phyloP scores from a whole-genome alignment of 768 basidiomycete genomes.

The Obba rivulosa region DNA sequence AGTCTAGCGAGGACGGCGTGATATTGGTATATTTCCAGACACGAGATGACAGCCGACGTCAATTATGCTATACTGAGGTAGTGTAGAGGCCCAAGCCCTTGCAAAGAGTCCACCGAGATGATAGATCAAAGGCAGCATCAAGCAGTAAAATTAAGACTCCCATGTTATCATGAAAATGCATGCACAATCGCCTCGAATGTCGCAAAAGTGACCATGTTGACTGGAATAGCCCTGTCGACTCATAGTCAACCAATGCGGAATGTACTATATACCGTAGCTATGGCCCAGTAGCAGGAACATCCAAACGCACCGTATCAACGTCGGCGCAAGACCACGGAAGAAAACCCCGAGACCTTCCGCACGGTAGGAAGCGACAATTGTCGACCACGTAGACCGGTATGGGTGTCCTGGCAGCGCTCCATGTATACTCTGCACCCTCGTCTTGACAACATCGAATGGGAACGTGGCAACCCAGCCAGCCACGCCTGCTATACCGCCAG shows the following conservation, averaged over 20 bases:
- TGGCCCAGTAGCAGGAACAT: not conserved
- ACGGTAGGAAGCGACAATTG: slow-evolving; percentile 54
- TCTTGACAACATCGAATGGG: slow-evolving; percentile 87
- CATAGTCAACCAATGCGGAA: no score
- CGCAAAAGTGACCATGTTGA: slow-evolving; percentile 80
- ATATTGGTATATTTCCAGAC: no score
- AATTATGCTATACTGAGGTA: no score
- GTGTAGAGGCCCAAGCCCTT: no score
- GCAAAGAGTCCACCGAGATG: no score
- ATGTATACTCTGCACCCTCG: slow-evolving; percentile 64
- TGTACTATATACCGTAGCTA: no score
- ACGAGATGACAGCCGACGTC: no score
- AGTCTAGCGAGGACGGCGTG: no score
- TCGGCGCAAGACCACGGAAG: slow-evolving; percentile 72
- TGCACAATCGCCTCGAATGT: slow-evolving; percentile 62
- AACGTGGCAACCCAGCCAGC: slow-evolving; percentile 80
- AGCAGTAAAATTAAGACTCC: no score
- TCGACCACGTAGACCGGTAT: slow-evolving; percentile 54
- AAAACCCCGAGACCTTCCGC: slow-evolving; percentile 67
- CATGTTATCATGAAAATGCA: slow-evolving; percentile 20
- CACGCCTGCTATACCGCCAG: slow-evolving; percentile 74
- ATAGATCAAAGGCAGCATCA: no score
- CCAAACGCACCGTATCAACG: slow-evolving; percentile 62
- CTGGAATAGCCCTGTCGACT: slow-evolving; percentile 63
- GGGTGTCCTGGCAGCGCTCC: slow-evolving; percentile 32